Conservation (phyloP, 2,329 filamentous ascomycete genomes). For the Lasiodiplodia sp. region DNA sequence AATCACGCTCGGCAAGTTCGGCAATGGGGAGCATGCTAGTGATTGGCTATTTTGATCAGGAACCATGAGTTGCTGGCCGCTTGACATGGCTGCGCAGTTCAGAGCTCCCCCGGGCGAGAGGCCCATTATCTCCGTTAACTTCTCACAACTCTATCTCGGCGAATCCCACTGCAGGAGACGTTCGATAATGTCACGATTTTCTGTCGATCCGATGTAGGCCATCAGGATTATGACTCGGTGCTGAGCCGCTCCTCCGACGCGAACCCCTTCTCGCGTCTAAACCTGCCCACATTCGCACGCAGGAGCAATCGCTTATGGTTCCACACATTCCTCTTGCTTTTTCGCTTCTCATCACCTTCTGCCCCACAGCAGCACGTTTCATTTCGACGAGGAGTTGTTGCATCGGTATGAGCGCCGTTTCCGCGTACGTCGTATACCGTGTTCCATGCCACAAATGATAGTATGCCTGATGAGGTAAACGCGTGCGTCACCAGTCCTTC, state of each 20-base stretch:
- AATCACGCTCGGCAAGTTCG: background rate
- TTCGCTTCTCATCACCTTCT: background rate
- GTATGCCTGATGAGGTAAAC: background rate
- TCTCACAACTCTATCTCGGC: background rate
- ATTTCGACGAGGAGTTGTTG: background rate
- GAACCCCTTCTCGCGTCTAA: background rate
- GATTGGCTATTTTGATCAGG: background rate
- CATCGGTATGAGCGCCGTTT: background rate
- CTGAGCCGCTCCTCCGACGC: background rate
- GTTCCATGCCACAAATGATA: background rate
- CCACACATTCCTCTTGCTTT: background rate
- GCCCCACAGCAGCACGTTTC: background rate
- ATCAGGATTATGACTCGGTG: background rate
- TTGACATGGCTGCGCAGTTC: background rate
- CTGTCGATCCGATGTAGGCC: background rate
- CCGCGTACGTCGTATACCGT: background rate
- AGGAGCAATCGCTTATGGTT: constrained; percentile 10
- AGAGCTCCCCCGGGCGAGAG: constrained; percentile 1
- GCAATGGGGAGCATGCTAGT: background rate
- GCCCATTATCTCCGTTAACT: constrained; percentile 1
- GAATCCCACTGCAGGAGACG: background rate
- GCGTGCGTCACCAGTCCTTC: background rate
- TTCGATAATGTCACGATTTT: background rate
- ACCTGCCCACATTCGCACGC: background rate
- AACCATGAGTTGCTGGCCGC: background rate